Conservation (phyloP, 2,329 filamentous ascomycete genomes). For the Bipolaris oryzae region DNA sequence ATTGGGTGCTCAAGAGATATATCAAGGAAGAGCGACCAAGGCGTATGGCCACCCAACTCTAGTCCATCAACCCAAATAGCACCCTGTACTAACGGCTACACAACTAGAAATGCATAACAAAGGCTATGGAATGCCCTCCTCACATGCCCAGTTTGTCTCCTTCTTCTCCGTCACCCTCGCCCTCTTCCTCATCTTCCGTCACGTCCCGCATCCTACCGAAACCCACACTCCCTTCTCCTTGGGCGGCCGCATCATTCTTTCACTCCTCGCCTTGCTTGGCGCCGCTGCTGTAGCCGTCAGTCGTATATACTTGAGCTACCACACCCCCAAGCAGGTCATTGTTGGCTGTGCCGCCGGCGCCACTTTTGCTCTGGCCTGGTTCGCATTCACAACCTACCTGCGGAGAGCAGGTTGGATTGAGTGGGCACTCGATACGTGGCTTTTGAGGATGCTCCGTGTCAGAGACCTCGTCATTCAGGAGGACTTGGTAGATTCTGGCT, state of each 20-base stretch:
- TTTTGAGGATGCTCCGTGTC: slow-evolving; percentile 71
- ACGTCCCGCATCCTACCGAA: slow-evolving; percentile 58
- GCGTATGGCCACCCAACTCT: slow-evolving; percentile 58
- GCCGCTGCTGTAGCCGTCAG: slow-evolving; percentile 71
- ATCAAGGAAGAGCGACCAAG: slow-evolving; percentile 91
- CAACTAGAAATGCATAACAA: slow-evolving; percentile 73
- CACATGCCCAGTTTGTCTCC: slow-evolving; percentile 91
- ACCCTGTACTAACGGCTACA: slow-evolving; percentile 4
- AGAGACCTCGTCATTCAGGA: slow-evolving; percentile 86
- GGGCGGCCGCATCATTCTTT: slow-evolving; percentile 64
- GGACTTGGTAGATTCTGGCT: slow-evolving; percentile 88
- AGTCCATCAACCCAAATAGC: background rate
- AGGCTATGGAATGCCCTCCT: slow-evolving; percentile 96
- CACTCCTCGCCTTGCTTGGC: slow-evolving; percentile 48
- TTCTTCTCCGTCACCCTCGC: slow-evolving; percentile 87
- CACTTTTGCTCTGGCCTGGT: slow-evolving; percentile 78
- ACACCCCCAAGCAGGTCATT: slow-evolving; percentile 86
- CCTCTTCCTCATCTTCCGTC: slow-evolving; percentile 83
- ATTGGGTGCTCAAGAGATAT: slow-evolving; percentile 85
- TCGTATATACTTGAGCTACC: slow-evolving; percentile 89
- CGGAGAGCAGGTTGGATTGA: slow-evolving; percentile 72
- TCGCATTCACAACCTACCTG: slow-evolving; percentile 69
- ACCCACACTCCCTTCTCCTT: slow-evolving; percentile 63
- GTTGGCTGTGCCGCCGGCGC: slow-evolving; percentile 75
- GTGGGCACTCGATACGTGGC: slow-evolving; percentile 71